These are phyloP conservation scores for Citrullus colocynthis DNA, from an alignment of 306 rosid genomes.

Conservation along the genomic window DNA sequence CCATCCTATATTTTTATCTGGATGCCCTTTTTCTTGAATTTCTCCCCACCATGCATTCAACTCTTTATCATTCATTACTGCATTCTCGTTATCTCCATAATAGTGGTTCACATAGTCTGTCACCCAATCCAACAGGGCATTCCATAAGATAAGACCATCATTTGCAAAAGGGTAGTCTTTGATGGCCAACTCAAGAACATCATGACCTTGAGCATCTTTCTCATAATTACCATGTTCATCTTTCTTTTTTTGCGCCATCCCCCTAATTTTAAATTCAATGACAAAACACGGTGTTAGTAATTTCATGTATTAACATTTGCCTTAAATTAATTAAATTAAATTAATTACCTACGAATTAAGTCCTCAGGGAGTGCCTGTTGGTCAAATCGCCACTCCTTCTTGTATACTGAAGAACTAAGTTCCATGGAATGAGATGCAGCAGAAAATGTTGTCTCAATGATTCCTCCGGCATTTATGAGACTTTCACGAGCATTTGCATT, in stretches of 20 bases:
- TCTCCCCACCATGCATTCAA: conserved; percentile 80
- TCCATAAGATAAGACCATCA: conserved; percentile 58
- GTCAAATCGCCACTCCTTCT: conserved; percentile 49
- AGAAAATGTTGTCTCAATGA: conserved; percentile 39
- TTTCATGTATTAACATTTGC: too few species aligned
- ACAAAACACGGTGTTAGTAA: too few species aligned
- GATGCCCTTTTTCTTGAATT: conserved; percentile 42
- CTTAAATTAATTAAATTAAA: too few species aligned
- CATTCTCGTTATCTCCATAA: conserved; percentile 30
- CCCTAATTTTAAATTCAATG: conserved; percentile 13
- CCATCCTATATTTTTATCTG: conserved; percentile 72
- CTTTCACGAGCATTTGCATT: conserved; percentile 59
- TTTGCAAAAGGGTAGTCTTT: conserved; percentile 73
- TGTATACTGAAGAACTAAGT: conserved; percentile 43
- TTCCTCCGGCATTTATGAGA: conserved; percentile 44
- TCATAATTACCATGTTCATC: conserved; percentile 12
- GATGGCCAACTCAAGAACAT: conserved; percentile 35
- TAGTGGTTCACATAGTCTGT: conserved; percentile 49
- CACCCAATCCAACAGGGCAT: conserved; percentile 42
- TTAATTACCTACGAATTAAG: conserved; percentile 42
- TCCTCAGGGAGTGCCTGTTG: conserved; percentile 52
- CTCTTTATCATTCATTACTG: conserved; percentile 25
- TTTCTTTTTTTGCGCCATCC: conserved; percentile 37
- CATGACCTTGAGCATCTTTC: conserved; percentile 39
- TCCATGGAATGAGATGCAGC: conserved; percentile 31